Conservation (phyloP, 2,329 filamentous ascomycete genomes). For the Talaromyces atroroseus region DNA sequence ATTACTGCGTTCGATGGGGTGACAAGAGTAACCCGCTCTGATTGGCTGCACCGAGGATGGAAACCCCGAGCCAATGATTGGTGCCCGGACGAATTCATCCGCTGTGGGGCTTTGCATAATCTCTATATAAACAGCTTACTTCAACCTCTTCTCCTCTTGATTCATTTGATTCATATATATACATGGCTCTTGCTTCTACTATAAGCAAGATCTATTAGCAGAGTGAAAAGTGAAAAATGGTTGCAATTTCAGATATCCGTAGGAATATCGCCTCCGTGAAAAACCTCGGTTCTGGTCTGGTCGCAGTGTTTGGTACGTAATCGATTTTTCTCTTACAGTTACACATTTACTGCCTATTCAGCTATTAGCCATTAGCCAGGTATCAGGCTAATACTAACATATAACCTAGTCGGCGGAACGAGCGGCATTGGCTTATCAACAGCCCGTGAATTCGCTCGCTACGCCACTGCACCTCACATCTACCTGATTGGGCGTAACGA, state of each 20-base stretch:
- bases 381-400: background rate
- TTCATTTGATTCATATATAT: background rate
- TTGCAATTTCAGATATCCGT: constrained; percentile 11
- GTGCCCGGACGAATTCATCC: background rate
- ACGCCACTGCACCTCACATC: constrained; percentile 39
- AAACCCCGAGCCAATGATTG: background rate
- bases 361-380: background rate
- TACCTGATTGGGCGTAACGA: constrained; percentile 49
- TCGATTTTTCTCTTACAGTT: background rate
- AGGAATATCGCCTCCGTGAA: constrained; percentile 11
- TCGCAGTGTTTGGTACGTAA: constrained; percentile 15
- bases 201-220: background rate
- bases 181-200: background rate
- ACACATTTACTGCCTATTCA: background rate
- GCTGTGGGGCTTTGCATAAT: background rate
- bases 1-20: too few relatives aligned
- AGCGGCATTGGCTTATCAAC: constrained; percentile 51
- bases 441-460: constrained; percentile 42
- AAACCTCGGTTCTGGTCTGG: constrained; percentile 13
- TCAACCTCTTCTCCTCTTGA: background rate
- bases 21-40: background rate
- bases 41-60: background rate
- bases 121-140: background rate
- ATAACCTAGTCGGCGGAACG: constrained; percentile 48
- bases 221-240: constrained; percentile 4